Base-by-base conservation (phyloP, 1,284 basidiomycete genomes). In the Malassezia arunalokei region DNA sequence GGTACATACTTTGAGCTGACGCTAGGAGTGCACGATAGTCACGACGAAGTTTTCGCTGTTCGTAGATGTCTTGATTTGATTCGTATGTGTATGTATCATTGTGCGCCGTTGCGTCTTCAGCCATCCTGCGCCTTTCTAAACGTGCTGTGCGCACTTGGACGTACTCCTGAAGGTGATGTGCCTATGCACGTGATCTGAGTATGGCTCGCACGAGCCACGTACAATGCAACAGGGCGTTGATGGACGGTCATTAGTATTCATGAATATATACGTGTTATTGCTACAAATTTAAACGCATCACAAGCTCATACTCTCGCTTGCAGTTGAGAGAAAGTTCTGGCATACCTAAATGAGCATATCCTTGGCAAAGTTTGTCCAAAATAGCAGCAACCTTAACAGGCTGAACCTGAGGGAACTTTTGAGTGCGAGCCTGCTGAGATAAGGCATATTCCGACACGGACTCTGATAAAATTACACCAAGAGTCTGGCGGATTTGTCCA, bases 401-500 rank as follows among this genome's bases (percentile, higher is more conserved):
- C 24, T 58, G 56, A 15, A 47, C 62, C 33, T 59, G 54, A 1
- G 51, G 40, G 37, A 60, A 62, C 41, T 47, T 53, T 29, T 43
- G 51, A 54, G 30, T 27, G 20, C 52, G 45, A 33, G 52, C 42
- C n/a, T 44, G 35, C 7, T 28, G 39, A 29, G 24, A 50, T 33
- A 43, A 33, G 35, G 43, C 83, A 66, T 95, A 90, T 65, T 92
- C 95, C 76, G 89, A 81, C 74, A 81, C 79, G 5, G 78, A 75
- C n/a, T 91, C 82, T 48, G 85, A 83, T 1, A 81, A 77, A 24
- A 87, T 83, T 24, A 82, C 80, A 62, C 88, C 75, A 69, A 87
- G 86, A 43, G 83, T 81, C 87, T 92, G 65, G 0, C 17, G 31
- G 20, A 55, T 31, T 12, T 43, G 35, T 6, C 40, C 15, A 41